Conservation (phyloP, 768 basidiomycete species). For the Mycena capillaripes region DNA sequence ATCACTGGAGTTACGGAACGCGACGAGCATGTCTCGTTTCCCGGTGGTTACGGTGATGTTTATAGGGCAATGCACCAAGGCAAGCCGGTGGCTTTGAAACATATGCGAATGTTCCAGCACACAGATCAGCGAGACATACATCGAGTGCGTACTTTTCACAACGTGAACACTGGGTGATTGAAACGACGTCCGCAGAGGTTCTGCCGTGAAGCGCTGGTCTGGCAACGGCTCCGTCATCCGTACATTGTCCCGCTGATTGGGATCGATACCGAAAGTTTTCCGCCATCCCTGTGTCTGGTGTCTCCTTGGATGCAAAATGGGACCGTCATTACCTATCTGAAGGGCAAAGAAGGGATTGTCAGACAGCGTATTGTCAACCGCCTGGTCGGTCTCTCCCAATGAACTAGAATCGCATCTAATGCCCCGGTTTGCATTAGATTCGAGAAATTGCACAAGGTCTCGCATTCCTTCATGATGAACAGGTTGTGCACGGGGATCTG, state of each 20-base stretch:
- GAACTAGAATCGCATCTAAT: no score
- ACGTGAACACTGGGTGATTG: no score
- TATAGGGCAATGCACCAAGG: constrained; percentile 23
- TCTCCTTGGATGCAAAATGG: constrained; percentile 48
- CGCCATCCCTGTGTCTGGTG: constrained; percentile 37
- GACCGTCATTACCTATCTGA: constrained; percentile 38
- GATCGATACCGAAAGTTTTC: constrained; percentile 37
- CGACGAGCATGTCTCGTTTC: constrained; percentile 17
- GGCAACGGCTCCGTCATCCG: constrained; percentile 36
- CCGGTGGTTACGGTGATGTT: constrained; percentile 27
- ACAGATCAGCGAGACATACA: constrained; percentile 20
- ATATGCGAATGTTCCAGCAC: constrained; percentile 23
- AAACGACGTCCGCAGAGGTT: constrained; percentile 29
- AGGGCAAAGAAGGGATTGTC: constrained; percentile 8
- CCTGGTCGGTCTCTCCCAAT: constrained; percentile 15
- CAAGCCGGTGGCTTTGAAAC: constrained; percentile 30
- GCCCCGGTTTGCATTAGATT: no score
- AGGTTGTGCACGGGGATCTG: constrained; percentile 36
- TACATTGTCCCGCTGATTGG: constrained; percentile 40
- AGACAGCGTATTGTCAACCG: constrained; percentile 22
- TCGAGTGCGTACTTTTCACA: constrained; percentile 18
- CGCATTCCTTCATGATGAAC: constrained; percentile 32
- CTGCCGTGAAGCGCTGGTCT: constrained; percentile 41
- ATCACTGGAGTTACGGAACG: constrained; percentile 27
- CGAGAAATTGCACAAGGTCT: constrained; percentile 37